Base-by-base conservation (phyloP, 2,329 filamentous ascomycete genomes). In the Cryphonectria japonica region DNA sequence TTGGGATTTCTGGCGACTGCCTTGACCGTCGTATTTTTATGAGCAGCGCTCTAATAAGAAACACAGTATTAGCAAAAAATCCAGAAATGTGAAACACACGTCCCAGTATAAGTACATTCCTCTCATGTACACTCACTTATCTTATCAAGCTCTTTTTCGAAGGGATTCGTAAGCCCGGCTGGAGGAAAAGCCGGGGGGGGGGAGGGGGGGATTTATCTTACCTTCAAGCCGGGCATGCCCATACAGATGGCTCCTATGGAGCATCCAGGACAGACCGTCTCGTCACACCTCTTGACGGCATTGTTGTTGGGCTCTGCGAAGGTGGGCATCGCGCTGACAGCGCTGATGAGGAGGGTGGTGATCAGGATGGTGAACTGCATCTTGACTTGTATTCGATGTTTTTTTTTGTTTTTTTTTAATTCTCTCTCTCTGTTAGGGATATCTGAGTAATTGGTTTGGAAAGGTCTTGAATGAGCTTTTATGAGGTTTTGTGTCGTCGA, bases 331-430 rank as follows among this genome's bases (percentile, higher is more conserved):
- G 46, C 41, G 29, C 52, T 29, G n/a, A 54, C 59, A 16, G 65
- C 39, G 9, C 57, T n/a, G 29, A 62, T n/a, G 59, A 70, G 64
- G 64, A 70, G 34, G n/a, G 64, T 32, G 43, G 64, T 52, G 63
- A 67, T 5, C 29, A 70, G 29, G 19, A 65, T 8, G n/a, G 46
- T 34, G 6, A 37, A 37, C 43, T 70, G 63, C 69, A 70, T 70
- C 32, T 1, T 57, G 16, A 9, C 19, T 43, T 2, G 54, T 59
- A 6, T 59, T 32, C 19, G 29, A 16, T 2, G 11, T 37, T 6
- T 50, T 64, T 16, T 43, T 22, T 16, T 46, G 16, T 46, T 22
- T 1, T 46, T 2, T 41, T 9, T 41, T 16, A 3, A 14, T 4
- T 43, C 5, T 43, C 13, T 43, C 5, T 16, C 5, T 43, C 4